phyloP scores from a whole-genome alignment of 768 basidiomycete species.

The Lentinula boryana region DNA sequence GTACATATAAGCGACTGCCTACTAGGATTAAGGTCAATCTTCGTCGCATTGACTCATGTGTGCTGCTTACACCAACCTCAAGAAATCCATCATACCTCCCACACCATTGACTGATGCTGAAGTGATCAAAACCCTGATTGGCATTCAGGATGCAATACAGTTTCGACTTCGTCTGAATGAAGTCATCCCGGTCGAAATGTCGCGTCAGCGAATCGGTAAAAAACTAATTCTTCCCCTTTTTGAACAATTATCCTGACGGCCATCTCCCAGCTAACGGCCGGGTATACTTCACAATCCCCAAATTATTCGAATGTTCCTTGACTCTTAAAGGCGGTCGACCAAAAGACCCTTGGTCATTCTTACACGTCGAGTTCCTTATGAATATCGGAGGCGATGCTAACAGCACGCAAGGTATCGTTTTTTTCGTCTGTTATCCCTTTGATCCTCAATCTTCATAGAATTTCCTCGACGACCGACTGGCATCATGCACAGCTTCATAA shows the following conservation, averaged over 20 bases:
- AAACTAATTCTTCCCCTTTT: background rate
- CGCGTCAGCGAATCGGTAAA: constrained; percentile 57
- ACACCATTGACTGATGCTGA: constrained; percentile 61
- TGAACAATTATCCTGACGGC: background rate
- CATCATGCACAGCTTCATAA: constrained; percentile 57
- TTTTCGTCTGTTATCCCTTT: background rate
- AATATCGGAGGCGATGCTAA: constrained; percentile 70
- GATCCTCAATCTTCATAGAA: constrained; percentile 32
- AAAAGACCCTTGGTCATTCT: constrained; percentile 83
- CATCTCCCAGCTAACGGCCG: constrained; percentile 62
- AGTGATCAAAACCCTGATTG: constrained; percentile 56
- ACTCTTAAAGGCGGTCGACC: constrained; percentile 66
- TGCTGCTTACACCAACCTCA: constrained; percentile 6
- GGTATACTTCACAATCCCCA: constrained; percentile 67
- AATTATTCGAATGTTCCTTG: constrained; percentile 68
- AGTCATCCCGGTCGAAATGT: constrained; percentile 79
- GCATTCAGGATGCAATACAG: constrained; percentile 74
- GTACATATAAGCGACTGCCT: constrained; percentile 82
- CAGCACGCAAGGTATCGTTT: constrained; percentile 53
- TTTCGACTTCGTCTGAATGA: constrained; percentile 77
- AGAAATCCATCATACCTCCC: constrained; percentile 70
- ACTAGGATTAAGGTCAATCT: constrained; percentile 64
- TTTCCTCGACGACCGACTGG: constrained; percentile 68
- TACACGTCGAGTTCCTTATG: constrained; percentile 69
- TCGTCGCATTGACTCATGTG: constrained; percentile 4